Base-by-base conservation (phyloP, 495 filamentous ascomycete species). In the Glonium stellatum region DNA sequence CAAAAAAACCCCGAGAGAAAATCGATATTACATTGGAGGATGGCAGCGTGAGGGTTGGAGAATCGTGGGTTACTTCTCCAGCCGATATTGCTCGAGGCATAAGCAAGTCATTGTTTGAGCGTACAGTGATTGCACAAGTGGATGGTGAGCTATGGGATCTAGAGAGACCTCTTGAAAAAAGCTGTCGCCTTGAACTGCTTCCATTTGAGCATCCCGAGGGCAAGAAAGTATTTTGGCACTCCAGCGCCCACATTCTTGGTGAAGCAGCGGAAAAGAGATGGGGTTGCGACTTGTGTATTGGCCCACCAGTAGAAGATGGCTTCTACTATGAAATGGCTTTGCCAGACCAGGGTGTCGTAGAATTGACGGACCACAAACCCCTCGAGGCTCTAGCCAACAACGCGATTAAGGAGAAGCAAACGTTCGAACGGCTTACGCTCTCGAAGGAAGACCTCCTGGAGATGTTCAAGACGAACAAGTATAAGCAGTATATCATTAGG, bases 321-420 rank as follows among this genome's bases (percentile, higher is more conserved):
- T 98, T 97, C 80, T 97, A 95, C 79, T 97, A 97, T 73, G 92
- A 98, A 70, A 96, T 97, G 91, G 86, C 84, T 15, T 81, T 96
- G 21, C 86, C 86, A 23, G 87, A 83, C 23, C 82, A 81, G 61
- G 82, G 81, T 52, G 84, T 85, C 37, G 91, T 98, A 23, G 79
- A 80, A 56, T 75, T 83, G 54, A 72, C 77, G 46, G 93, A 98
- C 69, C 90, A 88, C 82, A 80, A 86, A 58, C 82, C 89, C 0
- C 75, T 98, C 37, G 90, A 95, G 70, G 85, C 73, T 55, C 83
- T 87, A 57, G 87, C 87, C 12, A 72, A 76, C 50, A 83, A 85
- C 62, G 87, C 90, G 58, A 89, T 96, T 68, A 96, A 96, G 79
- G 92, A 97, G 73, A 96, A 95, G 74, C 93, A 97, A 71, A 85